These are phyloP conservation scores for Alectoria sarmentosa DNA, from an alignment of 495 filamentous ascomycete species.

Conservation along the genomic window DNA sequence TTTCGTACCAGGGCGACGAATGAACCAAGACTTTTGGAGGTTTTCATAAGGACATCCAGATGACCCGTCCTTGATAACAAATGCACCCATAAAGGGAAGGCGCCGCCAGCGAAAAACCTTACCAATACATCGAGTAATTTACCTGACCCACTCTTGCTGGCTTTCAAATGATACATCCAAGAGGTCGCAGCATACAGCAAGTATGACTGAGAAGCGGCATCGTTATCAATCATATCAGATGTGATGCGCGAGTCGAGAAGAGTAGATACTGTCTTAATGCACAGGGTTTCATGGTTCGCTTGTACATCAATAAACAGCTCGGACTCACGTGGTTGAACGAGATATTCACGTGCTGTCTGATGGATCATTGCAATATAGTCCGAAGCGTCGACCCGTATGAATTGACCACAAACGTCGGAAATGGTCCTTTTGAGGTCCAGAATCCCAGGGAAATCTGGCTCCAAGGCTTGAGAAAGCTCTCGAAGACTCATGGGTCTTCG, in stretches of 20 bases:
- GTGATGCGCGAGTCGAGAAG: too few species aligned
- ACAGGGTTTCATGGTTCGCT: slow-evolving; percentile 16
- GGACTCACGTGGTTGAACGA: slow-evolving; percentile 16
- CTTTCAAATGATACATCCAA: slow-evolving; percentile 16
- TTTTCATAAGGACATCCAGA: slow-evolving; percentile 11
- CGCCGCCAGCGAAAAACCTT: too few species aligned
- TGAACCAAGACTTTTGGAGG: slow-evolving; percentile 6
- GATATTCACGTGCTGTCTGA: slow-evolving; percentile 33
- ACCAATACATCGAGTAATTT: slow-evolving; percentile 21
- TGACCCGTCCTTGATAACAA: slow-evolving; percentile 16
- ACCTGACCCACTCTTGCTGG: slow-evolving; percentile 16
- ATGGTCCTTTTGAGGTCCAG: slow-evolving; percentile 29
- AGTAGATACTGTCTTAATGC: slow-evolving; percentile 18
- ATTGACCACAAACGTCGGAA: slow-evolving; percentile 33
- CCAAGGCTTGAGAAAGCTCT: slow-evolving; percentile 31
- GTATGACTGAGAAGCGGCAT: slow-evolving; percentile 18
- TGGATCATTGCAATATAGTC: slow-evolving; percentile 32
- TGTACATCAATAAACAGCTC: slow-evolving; percentile 10
- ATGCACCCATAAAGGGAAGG: slow-evolving; percentile 20
- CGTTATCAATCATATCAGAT: too few species aligned
- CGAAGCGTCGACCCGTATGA: slow-evolving; percentile 29
- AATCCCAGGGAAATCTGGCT: slow-evolving; percentile 28
- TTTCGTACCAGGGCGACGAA: slow-evolving; percentile 4
- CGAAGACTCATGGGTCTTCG: slow-evolving; percentile 26
- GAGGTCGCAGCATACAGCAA: slow-evolving; percentile 21